phyloP scores from a whole-genome alignment of 2,329 filamentous ascomycete species.

The Colletotrichum sp. region DNA sequence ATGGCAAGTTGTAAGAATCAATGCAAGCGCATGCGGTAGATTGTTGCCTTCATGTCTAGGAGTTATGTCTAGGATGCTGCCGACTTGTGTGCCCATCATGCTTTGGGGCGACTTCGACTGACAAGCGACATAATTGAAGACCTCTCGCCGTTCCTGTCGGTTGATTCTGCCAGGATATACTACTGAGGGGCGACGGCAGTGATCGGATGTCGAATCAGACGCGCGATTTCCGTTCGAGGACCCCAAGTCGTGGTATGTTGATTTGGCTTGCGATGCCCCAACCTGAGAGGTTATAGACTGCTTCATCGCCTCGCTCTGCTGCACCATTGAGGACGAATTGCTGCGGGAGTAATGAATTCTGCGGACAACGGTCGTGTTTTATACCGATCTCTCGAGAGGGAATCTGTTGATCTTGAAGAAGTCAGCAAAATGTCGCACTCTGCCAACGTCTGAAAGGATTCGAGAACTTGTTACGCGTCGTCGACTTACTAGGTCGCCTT shows the following conservation, averaged over 20 bases:
- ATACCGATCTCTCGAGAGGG: neutral
- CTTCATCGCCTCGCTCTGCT: neutral
- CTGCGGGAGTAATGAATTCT: too few species aligned
- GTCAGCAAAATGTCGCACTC: neutral
- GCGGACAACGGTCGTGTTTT: neutral
- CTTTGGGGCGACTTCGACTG: neutral
- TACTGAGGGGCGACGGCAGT: neutral
- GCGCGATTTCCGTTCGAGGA: accelerated
- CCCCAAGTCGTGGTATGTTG: neutral
- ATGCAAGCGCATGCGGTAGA: neutral
- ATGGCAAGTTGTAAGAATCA: accelerated
- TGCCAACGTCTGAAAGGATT: neutral
- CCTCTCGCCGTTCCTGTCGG: neutral
- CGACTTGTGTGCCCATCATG: neutral
- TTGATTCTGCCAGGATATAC: neutral
- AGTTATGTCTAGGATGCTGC: neutral
- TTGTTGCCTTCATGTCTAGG: accelerated
- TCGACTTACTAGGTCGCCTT: neutral
- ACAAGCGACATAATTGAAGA: neutral
- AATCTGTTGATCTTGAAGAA: neutral
- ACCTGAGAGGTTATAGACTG: neutral
- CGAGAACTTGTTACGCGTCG: accelerated
- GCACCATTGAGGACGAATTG: too few species aligned
- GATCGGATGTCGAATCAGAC: neutral
- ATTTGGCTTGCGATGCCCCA: neutral